These are phyloP conservation scores for Chaetomium sp. DNA, from an alignment of 2,329 filamentous ascomycete species.

Conservation along the genomic window DNA sequence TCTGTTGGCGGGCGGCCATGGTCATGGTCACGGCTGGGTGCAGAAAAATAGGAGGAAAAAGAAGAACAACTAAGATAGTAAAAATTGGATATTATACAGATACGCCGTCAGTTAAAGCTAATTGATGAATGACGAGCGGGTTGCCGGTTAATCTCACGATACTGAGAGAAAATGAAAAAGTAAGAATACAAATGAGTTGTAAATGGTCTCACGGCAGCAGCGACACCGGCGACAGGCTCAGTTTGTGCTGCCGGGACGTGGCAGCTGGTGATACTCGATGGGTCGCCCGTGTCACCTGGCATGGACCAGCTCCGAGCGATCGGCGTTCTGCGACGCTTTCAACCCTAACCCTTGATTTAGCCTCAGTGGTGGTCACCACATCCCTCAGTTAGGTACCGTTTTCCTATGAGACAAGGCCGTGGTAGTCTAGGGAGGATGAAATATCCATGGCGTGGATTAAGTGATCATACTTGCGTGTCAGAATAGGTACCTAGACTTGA, in stretches of 20 bases:
- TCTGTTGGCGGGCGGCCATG: slow-evolving; percentile 33
- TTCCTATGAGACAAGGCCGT: no score
- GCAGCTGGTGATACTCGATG: not conserved
- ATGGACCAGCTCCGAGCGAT: not conserved
- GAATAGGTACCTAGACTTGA: not conserved
- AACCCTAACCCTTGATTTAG: slow-evolving; percentile 5
- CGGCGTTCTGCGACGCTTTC: no score
- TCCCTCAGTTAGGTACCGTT: no score
- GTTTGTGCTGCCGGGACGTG: not conserved
- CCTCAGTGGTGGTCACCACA: no score
- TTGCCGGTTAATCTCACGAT: not conserved
- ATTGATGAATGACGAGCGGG: not conserved
- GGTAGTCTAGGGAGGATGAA: no score
- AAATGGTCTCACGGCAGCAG: not conserved
- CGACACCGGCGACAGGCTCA: slow-evolving; percentile 24
- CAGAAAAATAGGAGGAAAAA: not conserved
- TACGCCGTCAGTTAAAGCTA: not conserved
- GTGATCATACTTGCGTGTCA: not conserved
- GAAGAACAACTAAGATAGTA: not conserved
- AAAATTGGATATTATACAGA: not conserved
- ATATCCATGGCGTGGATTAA: not conserved
- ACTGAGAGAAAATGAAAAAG: not conserved
- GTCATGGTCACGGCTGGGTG: slow-evolving; percentile 23
- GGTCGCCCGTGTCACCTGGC: not conserved
- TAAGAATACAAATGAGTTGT: not conserved